Conservation (phyloP, 352 stramenopile species). For the Pythium dissimile region DNA sequence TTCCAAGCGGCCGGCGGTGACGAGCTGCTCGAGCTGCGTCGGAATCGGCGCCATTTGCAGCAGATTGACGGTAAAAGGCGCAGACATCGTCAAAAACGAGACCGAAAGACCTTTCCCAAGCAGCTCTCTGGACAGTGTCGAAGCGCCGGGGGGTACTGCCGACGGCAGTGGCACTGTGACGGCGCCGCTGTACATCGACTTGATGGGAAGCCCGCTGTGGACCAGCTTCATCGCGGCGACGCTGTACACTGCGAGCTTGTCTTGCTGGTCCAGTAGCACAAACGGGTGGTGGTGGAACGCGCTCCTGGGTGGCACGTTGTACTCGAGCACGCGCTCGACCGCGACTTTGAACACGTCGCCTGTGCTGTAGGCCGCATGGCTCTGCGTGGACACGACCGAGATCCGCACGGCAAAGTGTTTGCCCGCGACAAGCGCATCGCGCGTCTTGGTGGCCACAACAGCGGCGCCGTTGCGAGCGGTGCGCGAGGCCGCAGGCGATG, state of each 20-base stretch:
- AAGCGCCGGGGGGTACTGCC: background rate
- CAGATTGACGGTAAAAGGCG: constrained; percentile 45
- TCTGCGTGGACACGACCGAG: constrained; percentile 29
- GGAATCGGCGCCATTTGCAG: constrained; percentile 53
- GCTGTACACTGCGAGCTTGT: constrained; percentile 62
- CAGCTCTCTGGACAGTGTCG: constrained; percentile 10
- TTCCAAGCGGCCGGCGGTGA: constrained; percentile 32
- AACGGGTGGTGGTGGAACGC: constrained; percentile 67
- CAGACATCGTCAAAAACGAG: constrained; percentile 33
- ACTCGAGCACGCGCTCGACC: constrained; percentile 45
- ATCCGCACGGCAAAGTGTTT: constrained; percentile 54
- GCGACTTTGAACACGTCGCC: constrained; percentile 37
- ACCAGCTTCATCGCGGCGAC: constrained; percentile 49
- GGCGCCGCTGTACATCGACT: constrained; percentile 37
- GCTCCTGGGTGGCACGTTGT: constrained; percentile 36
- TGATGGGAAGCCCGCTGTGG: constrained; percentile 52
- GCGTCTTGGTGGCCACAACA: background rate
- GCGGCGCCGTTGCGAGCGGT: constrained; percentile 22
- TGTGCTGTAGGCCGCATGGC: background rate
- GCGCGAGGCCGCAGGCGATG: constrained; percentile 25
- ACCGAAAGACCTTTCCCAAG: constrained; percentile 16
- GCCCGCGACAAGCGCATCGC: constrained; percentile 54
- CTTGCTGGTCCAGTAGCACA: constrained; percentile 54
- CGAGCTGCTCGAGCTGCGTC: constrained; percentile 43
- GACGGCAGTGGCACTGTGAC: constrained; percentile 19